Evolutionary conservation across 345 rosid species (phyloP).

Genomic region (Acer campestre): DNA sequence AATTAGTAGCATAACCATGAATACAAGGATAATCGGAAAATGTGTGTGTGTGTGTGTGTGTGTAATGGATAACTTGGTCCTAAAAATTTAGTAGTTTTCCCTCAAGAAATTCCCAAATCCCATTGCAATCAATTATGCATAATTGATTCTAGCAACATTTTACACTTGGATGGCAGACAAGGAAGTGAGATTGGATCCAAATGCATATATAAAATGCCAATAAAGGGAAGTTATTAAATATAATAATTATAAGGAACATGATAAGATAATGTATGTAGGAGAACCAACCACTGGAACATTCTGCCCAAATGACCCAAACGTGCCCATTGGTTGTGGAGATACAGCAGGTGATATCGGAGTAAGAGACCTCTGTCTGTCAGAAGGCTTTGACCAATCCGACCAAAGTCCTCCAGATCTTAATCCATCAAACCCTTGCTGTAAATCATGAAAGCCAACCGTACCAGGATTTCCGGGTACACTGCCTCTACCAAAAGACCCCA

Average conservation of each 20-base stretch:
- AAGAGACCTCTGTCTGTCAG: constrained; percentile 68
- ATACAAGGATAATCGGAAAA: not conserved
- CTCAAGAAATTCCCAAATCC: not conserved
- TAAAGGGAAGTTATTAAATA: not conserved
- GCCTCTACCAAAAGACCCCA: constrained; percentile 73
- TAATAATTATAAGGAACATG: constrained; percentile 7
- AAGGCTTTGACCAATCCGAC: constrained; percentile 79
- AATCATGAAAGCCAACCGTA: constrained; percentile 64
- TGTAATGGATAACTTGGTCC: not conserved
- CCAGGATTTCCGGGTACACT: constrained; percentile 55
- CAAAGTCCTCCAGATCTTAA: constrained; percentile 71
- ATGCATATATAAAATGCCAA: not conserved
- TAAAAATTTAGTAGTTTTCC: not conserved
- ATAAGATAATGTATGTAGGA: constrained; percentile 13
- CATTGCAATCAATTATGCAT: not conserved
- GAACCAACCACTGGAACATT: constrained; percentile 65
- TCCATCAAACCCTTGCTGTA: constrained; percentile 75
- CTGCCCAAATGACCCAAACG: constrained; percentile 64
- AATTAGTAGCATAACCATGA: not conserved
- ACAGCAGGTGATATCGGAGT: constrained; percentile 64
- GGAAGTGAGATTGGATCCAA: not conserved
- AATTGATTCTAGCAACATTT: not conserved
- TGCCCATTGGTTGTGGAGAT: constrained; percentile 75
- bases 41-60: not conserved
- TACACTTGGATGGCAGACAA: not conserved